A percentile compares a stretch with the other conserved stretches of the same genome.
Conservation (phyloP, 2,329 filamentous ascomycete genomes). For the Truncatella angustata region DNA sequence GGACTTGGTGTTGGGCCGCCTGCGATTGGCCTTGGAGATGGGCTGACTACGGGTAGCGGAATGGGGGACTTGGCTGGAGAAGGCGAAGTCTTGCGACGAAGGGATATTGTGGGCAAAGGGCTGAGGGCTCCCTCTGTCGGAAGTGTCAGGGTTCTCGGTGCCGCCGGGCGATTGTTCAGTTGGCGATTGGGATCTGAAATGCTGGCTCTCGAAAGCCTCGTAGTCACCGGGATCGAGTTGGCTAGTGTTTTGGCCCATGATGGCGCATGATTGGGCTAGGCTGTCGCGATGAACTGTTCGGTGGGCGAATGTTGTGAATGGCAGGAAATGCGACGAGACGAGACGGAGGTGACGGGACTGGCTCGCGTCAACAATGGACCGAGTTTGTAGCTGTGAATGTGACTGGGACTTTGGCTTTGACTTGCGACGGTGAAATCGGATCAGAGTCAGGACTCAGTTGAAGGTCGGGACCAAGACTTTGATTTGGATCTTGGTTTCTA, state of each 20-base stretch:
- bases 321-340: too few species aligned
- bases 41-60: constrained; percentile 4
- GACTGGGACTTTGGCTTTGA: too few species aligned
- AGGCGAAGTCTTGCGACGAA: constrained; percentile 6
- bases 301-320: neutral
- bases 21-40: neutral
- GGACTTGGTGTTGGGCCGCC: neutral
- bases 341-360: too few species aligned
- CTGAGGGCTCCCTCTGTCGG: neutral
- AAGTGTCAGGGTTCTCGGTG: neutral
- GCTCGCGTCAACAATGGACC: too few species aligned
- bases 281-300: neutral
- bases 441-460: too few species aligned
- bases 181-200: neutral
- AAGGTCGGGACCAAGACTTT: too few species aligned
- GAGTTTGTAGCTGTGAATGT: too few species aligned
- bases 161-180: neutral
- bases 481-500: too few species aligned
- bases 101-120: neutral
- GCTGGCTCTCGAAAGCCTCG: neutral
- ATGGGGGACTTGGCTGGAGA: constrained; percentile 8
- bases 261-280: constrained; percentile 1
- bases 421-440: too few species aligned
- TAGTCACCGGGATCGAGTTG: neutral
- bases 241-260: constrained; percentile 6